Base-by-base conservation (phyloP, 768 basidiomycete genomes). In the Amanita rubescens region DNA sequence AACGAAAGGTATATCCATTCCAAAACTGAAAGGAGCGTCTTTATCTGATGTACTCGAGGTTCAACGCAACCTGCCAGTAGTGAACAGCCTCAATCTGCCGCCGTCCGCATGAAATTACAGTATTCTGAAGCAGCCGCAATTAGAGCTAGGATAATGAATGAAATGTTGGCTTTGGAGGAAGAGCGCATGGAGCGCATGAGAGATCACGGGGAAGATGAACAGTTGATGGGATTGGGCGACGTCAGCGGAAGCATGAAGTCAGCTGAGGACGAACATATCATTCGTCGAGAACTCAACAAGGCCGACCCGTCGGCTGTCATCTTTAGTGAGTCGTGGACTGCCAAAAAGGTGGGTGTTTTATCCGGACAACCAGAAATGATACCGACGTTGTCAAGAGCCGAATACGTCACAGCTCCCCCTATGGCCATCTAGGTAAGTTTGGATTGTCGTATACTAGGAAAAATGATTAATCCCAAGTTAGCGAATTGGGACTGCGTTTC, bases 121-220 rank as follows among this genome's bases (percentile, higher is more conserved):
- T 75, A 82, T 15, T 74, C 83, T 2, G 93, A 97, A 66, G 95
- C 94, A 3, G 77, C 88, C 0, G 87, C 88, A 1, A 99, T 99
- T 59, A 81, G 92, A 14, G 88, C 93, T 59, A 79, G 94, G 19
- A 99, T 99, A 57, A 99, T 99, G 96, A 83, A 88, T 60, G 96
- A 99, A 75, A 99, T 99, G 96, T 75, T 97, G 57, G 77, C 92
- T 20, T 73, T 99, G 24, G 96, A 99, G 69, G 94, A 98, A 65
- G 93, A 98, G 66, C 81, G 96, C 22, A 94, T 99, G 85, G 82
- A 88, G 55, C 80, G 94, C 17, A 97, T 95, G 94, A 77, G 79
- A 54, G 83, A 82, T 59, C 77, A 76, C 57, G 68, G 71, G 11
- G 85, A 88, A 57, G 81, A 79, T 46, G 85, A 89, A 55, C 75